A percentile compares a stretch with the other conserved stretches of the same genome.
Evolutionary conservation across 2,329 filamentous ascomycete species (phyloP).

Genomic region (Penicillium brasilianum): DNA sequence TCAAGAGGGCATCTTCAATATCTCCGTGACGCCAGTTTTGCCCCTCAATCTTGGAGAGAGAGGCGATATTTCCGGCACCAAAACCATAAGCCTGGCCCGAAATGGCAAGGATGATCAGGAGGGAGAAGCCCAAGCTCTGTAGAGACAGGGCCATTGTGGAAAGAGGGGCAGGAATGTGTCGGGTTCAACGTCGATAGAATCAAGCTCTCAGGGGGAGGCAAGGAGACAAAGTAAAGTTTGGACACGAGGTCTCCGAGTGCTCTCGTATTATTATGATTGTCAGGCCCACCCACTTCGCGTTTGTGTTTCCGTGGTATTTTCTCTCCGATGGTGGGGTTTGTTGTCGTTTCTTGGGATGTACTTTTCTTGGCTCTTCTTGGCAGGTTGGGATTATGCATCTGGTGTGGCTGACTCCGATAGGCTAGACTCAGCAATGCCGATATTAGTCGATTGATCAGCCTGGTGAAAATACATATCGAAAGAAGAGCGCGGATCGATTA

Average conservation of each 20-base stretch:
- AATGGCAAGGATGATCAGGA: constrained; percentile 67
- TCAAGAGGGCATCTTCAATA: constrained; percentile 87
- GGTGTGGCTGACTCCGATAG: background rate
- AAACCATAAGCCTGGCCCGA: constrained; percentile 75
- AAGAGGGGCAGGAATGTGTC: background rate
- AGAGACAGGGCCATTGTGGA: constrained; percentile 29
- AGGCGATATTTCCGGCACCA: constrained; percentile 86
- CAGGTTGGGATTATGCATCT: background rate
- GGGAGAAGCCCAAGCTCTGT: constrained; percentile 36
- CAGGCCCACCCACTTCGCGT: background rate
- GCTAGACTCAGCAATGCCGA: background rate
- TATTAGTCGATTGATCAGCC: no score
- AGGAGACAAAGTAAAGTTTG: background rate
- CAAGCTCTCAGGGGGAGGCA: constrained; percentile 3
- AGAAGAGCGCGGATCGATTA: no score
- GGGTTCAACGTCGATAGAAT: background rate
- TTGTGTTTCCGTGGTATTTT: background rate
- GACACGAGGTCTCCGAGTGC: background rate
- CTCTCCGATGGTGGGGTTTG: constrained; percentile 1
- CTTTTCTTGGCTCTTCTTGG: constrained; percentile 6
- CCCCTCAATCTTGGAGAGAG: constrained; percentile 78
- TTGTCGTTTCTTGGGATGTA: background rate
- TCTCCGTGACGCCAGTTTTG: constrained; percentile 90
- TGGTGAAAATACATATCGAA: no score
- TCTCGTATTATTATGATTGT: background rate